Base-by-base conservation (phyloP, 257 asterid species). In the Cynanchum wilfordii region DNA sequence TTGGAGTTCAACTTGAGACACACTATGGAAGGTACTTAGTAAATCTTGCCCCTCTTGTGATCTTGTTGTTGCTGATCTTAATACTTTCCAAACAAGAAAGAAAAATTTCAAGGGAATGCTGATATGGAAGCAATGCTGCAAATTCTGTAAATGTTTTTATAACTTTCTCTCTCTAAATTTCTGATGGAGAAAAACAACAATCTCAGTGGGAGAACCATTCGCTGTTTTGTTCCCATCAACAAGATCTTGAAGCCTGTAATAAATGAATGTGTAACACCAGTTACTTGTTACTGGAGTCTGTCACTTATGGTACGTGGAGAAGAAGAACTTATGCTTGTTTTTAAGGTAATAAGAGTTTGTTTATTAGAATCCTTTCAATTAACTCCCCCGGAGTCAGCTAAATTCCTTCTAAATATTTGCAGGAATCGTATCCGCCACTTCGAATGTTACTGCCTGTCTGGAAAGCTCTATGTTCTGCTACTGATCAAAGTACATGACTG, bases 1-100 rank as follows among this genome's bases (percentile, higher is more conserved):
- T 94, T 68, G 96, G 98, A 22, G 85, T 94, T 83, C 97, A 94
- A 86, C 97, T 94, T 70, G 97, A 91, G 83, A 87, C 96, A 78
- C 83, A 80, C 24, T 91, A 84, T 76, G 76, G 83, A 86, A 94
- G 98, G 97, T 92, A 87, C 79, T 15, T 64, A 49, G 16, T 45
- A 52, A 24, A 51, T 74, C 72, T 71, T 78, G 42, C 69, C 30
- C 19, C 47, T 67, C 49, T 44, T 73, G 52, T 69, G 70, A 68
- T 47, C 3, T 66, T 10, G 44, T 65, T 16, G 10, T 63, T 7
- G 36, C 49, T 63, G 49, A 19, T 63, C 25, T 63, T 25, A 3
- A 36, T 2, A 6, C 38, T 36, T 25, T 16, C 22, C 17, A 30
- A 30, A 40, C 24, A 29, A 30, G 22, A 62, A 15, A 30, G 20